Conservation (phyloP, 1,139 yeast species). For the Protomyces lactucae-debilis region DNA sequence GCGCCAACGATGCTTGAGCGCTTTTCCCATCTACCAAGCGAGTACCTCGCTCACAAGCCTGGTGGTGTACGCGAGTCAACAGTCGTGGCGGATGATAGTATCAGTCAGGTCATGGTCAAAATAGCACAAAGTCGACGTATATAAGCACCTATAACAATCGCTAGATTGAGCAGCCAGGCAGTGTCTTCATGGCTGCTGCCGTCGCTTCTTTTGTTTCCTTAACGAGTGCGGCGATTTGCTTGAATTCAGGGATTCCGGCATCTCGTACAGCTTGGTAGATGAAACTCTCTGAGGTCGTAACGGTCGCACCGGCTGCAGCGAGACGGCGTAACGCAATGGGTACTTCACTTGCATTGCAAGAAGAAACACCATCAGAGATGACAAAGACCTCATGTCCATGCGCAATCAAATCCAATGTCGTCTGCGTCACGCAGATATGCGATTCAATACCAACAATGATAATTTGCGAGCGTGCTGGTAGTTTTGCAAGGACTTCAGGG, state of each 20-base stretch:
- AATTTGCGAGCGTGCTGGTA: conserved; percentile 33
- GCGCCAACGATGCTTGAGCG: not conserved
- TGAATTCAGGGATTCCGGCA: conserved; percentile 36
- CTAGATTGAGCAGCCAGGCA: conserved; percentile 17
- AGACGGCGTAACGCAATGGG: conserved; percentile 36
- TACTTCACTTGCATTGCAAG: conserved; percentile 35
- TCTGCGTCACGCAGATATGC: conserved; percentile 37
- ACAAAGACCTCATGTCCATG: conserved; percentile 36
- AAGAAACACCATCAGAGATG: conserved; percentile 36
- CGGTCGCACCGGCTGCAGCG: conserved; percentile 35
- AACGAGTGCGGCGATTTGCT: conserved; percentile 33
- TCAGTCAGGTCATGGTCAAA: not conserved
- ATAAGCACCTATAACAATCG: not conserved
- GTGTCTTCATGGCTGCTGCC: conserved; percentile 31
- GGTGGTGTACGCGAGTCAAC: not conserved
- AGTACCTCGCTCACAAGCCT: not conserved
- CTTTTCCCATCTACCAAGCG: not conserved
- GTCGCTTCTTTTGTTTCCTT: conserved; percentile 33
- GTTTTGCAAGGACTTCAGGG: conserved; percentile 33
- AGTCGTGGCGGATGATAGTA: not conserved
- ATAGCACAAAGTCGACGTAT: not conserved
- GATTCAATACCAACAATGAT: conserved; percentile 37
- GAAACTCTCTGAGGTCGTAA: conserved; percentile 37
- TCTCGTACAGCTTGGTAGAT: conserved; percentile 41
- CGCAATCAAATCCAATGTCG: conserved; percentile 35